Evolutionary conservation across 148 eudicot species (phyloP), one percentile per base, ranked within the genome.

Genomic region (Rhododendron mucronatum): DNA sequence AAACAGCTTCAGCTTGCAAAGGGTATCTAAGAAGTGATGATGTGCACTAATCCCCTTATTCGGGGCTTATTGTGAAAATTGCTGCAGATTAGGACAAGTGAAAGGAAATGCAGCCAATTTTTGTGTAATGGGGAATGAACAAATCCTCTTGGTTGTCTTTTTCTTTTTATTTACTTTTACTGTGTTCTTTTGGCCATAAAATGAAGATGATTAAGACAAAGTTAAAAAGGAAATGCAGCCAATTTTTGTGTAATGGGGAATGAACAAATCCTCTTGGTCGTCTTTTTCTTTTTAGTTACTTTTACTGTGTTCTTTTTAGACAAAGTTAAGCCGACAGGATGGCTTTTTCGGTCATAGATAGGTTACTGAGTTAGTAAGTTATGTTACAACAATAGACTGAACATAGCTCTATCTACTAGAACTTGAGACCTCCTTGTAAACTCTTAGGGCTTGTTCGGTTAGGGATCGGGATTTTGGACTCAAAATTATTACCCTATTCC

Each of bases 1-100:
- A 97, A 97, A 90, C 91, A 84, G 80, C 99, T 95, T 55, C 88
- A 94, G 95, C 83, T 65, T 83, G 2, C 65, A 23, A 65, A 53
- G 51, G 82, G 84, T 71, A 47, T 75, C 65, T 81, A 47, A 82
- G 65, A 85, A 45, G 33, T 37, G 80, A 20, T n/a, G 39, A 65
- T 85, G 57, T 85, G 48, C 78, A 82, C 9, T 28, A 20, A 55
- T 26, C n/a, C 53, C 65, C 65, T 7, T 35, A 53, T 79, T 71
- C 48, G 18, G 81, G 86, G 30, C 45, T 78, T 61, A 71, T 80
- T 81, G 53, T 47, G 65, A 53, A n/a, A 28, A 28, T 16, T 69
- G 35, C 28, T 26, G 35, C 75, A 69, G 35, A 69, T 69, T 69
- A 69, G 33, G 75, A 28, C 37, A 69, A 69, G 75, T 4, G 11